Base-by-base conservation (phyloP, 345 rosid genomes). In the Odontarrhena argentea region DNA sequence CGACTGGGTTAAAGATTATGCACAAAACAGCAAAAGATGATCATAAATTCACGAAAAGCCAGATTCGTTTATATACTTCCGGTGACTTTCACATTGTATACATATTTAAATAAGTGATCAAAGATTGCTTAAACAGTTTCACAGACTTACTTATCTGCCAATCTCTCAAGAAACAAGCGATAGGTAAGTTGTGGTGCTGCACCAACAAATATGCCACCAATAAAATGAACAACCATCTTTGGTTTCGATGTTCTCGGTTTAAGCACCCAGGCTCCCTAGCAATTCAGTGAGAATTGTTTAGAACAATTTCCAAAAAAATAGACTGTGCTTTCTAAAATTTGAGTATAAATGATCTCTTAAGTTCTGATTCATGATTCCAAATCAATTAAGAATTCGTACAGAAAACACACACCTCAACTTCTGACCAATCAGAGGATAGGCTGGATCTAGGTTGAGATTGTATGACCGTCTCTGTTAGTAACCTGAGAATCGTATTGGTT, bases 131-230 rank as follows among this genome's bases (percentile, higher is more conserved):
- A 18, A 18, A 18, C 22, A 18, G 22, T 18, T 18, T 13, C 26
- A 64, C 45, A 43, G 36, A 83, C 92, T 82, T 63, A 88, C 99
- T 80, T 84, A 70, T 91, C 91, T 26, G 97, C 82, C 79, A 94
- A 89, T 69, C 88, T 84, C 76, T 94, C 99, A 44, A 94, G 95
- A 81, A 94, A 91, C 80, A 83, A 78, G 11, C 99, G 96, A 71
- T 91, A 94, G 9, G 99, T 79, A 67, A 94, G 87, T 76, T 94
- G 99, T 15, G 99, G 99, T 42, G 99, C 99, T 9, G 99, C 99
- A 76, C 99, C 99, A 71, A 94, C 99, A 75, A 94, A 94, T 76
- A 94, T 86, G 13, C 99, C 99, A 25, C 97, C 99, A 46, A 94
- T 25, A 54, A 94, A 94, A 81, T 94, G 99, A 71, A 82, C 91